Base-by-base conservation (phyloP, 208 protist species). In the Porcisia deanei region DNA sequence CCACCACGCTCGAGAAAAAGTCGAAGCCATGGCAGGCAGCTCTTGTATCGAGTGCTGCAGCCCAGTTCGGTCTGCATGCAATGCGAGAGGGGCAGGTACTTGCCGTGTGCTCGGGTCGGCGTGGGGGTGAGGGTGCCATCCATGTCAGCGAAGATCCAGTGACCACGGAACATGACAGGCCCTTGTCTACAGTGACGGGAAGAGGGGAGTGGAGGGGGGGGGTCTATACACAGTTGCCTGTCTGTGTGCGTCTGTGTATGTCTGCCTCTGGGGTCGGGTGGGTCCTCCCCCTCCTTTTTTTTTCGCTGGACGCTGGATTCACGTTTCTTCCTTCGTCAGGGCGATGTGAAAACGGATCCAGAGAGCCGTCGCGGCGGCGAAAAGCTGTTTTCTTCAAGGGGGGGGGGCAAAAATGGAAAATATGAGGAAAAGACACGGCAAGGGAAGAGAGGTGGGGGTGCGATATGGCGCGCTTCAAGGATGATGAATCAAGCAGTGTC, bases 91-190 rank as follows among this genome's bases (percentile, higher is more conserved):
- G 74, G 66, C 65, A 83, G 66, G 73, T 92, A 92, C 61, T 73
- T 65, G 43, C 88, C 88, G 57, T 82, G 79, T 3, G 85, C 86
- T 39, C 82, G 79, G 12, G 76, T 79, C 0, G 88, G 88, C 0
- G 88, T 92, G 5, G 88, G 84, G 22, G 79, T 84, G 5, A 92
- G 78, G 22, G 88, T 92, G 67, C 88, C 88, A 57, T 92, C 88
- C 82, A 92, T 84, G 75, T 92, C 88, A 39, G 85, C 83, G 34
- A 92, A 79, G 39, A 92, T 76, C 83, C 85, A 92, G 74, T 92
- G 74, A 39, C 82, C 72, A 1, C 70, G 43, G 47, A 87, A 86
- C 85, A 89, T 88, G 34, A n/a, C 49, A 10, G 66, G 6, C n/a
- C 25, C n/a, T 12, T 41, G n/a, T 22, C 10, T 30, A 3, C 3